Percentiles rank a stretch among this genome's conserved stretches.
Conservation (phyloP, 2,329 filamentous ascomycete species). For the Paecilomyces niveus region DNA sequence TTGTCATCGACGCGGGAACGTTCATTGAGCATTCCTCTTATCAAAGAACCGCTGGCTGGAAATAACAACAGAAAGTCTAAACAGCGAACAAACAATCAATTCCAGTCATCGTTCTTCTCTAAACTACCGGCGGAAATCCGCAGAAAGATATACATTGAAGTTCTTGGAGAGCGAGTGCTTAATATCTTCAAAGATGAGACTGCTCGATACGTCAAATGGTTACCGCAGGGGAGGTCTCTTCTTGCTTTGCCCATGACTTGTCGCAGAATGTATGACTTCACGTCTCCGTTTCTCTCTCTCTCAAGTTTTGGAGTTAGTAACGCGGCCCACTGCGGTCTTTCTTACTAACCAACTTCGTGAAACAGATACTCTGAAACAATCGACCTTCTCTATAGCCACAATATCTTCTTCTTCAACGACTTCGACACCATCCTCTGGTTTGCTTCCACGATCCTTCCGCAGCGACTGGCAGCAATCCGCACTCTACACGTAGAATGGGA, state of each 20-base stretch:
- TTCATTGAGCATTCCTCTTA: not conserved
- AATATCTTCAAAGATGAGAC: conserved; percentile 1
- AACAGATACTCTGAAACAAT: conserved; percentile 4
- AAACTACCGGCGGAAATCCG: conserved; percentile 1
- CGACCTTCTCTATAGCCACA: conserved; percentile 5
- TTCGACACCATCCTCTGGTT: conserved; percentile 4
- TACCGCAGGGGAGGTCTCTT: not conserved
- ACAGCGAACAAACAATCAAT: not conserved
- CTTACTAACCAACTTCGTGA: not conserved
- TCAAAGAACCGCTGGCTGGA: not conserved
- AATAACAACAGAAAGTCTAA: not conserved
- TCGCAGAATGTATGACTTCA: not conserved
- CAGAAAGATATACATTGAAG: not conserved
- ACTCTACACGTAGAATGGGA: not conserved
- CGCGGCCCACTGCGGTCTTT: not conserved
- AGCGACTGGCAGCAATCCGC: not conserved
- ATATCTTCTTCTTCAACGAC: conserved; percentile 4
- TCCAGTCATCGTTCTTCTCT: not conserved
- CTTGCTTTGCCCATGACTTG: not conserved
- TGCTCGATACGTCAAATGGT: conserved; percentile 1
- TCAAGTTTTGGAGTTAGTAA: too few species aligned
- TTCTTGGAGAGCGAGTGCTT: not conserved
- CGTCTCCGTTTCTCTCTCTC: not conserved
- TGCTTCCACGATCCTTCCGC: not conserved
- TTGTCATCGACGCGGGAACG: not conserved